phyloP scores from a whole-genome alignment of 495 filamentous ascomycete species.

The Pseudoneurospora amorphoporcata region DNA sequence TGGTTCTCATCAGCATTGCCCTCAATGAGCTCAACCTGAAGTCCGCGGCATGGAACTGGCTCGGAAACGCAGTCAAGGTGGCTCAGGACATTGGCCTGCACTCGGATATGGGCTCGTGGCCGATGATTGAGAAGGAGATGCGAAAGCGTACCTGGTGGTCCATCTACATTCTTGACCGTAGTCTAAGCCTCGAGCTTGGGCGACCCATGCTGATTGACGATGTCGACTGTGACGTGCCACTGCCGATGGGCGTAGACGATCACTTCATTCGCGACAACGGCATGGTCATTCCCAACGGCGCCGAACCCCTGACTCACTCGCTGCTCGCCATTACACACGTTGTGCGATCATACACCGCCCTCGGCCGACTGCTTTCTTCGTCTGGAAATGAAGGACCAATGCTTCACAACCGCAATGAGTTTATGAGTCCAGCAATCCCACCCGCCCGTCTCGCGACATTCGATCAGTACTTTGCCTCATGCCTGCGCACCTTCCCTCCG shows the following conservation, averaged over 20 bases:
- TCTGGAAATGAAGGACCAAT: conserved; percentile 11
- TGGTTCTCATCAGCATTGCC: conserved; percentile 68
- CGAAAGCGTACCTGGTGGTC: conserved; percentile 89
- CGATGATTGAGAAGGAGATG: conserved; percentile 77
- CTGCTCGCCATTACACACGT: conserved; percentile 76
- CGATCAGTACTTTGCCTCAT: conserved; percentile 69
- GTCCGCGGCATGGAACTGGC: conserved; percentile 83
- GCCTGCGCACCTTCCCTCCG: conserved; percentile 62
- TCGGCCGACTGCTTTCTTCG: conserved; percentile 62
- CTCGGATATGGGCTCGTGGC: conserved; percentile 61
- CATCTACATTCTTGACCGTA: conserved; percentile 81
- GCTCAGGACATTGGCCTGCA: conserved; percentile 86
- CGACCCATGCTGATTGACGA: conserved; percentile 80
- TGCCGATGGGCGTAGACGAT: conserved; percentile 77
- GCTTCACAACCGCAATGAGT: neutral
- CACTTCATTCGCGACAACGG: conserved; percentile 61
- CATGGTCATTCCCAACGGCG: conserved; percentile 39
- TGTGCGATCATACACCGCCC: conserved; percentile 66
- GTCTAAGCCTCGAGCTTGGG: conserved; percentile 72
- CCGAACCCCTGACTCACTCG: conserved; percentile 44
- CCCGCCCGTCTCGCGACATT: conserved; percentile 62
- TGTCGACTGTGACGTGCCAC: conserved; percentile 71
- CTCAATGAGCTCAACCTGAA: conserved; percentile 81
- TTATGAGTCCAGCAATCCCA: conserved; percentile 41
- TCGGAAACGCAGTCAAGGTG: conserved; percentile 72